These are phyloP conservation scores for Tetradesmus lagerheimii DNA, from an alignment of 139 green algal genomes.

Conservation along the genomic window DNA sequence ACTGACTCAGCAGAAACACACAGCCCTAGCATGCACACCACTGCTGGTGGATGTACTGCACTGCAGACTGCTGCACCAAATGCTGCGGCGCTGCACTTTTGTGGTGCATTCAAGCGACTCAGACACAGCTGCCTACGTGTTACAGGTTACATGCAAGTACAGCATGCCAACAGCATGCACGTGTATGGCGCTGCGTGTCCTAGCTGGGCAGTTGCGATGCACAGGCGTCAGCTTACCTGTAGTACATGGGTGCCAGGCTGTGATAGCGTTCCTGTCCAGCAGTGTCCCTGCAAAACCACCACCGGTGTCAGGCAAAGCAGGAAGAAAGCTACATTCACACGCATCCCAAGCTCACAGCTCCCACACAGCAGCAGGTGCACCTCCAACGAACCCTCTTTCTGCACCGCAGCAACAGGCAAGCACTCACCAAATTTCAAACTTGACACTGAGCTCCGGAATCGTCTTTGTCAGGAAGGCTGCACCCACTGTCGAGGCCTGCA, in stretches of 20 bases:
- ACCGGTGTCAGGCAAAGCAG: neutral
- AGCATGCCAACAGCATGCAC: too few species aligned
- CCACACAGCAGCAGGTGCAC: neutral
- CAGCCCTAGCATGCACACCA: neutral
- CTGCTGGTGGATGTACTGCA: neutral
- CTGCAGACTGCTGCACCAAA: neutral
- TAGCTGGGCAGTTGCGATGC: too few species aligned
- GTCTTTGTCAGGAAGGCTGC: slow-evolving; percentile 99
- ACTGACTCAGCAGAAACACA: too few species aligned
- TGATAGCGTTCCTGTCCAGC: slow-evolving; percentile 99
- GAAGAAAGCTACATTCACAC: neutral
- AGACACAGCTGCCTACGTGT: too few species aligned
- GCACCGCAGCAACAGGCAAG: neutral
- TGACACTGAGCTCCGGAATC: slow-evolving; percentile 94
- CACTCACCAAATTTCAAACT: slow-evolving; percentile 98
- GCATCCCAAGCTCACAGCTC: neutral
- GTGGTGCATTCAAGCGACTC: too few species aligned
- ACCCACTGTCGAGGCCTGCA: slow-evolving; percentile 97
- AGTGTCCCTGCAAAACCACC: slow-evolving; percentile 83
- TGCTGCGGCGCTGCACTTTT: neutral
- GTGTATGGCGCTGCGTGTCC: too few species aligned
- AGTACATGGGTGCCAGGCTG: slow-evolving; percentile 99
- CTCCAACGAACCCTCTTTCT: neutral
- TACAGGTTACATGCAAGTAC: neutral
- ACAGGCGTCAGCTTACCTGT: slow-evolving; percentile 71